A percentile compares a stretch with the other conserved stretches of the same genome.
Conservation (phyloP, 2,329 filamentous ascomycete genomes). For the Sclerotinia nivalis region DNA sequence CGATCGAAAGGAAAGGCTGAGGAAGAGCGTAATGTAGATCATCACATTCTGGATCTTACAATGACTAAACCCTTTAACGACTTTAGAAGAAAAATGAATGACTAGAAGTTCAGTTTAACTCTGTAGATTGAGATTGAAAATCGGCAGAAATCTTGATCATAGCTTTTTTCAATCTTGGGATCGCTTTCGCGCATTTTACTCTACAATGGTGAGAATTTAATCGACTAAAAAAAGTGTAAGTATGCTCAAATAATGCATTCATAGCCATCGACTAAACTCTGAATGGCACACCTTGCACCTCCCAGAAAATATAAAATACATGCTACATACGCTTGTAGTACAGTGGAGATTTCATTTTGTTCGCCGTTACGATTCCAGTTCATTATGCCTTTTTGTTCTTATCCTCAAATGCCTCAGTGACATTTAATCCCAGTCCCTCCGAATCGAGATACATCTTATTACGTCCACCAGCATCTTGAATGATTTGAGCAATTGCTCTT, state of each 20-base stretch:
- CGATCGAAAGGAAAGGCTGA: no score
- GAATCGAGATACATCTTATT: slow-evolving; percentile 95
- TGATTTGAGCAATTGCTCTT: slow-evolving; percentile 77
- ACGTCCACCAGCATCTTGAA: slow-evolving; percentile 82
- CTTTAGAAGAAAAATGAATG: not conserved
- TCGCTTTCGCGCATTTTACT: not conserved
- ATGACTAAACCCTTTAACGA: not conserved
- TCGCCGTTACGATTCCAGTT: slow-evolving; percentile 27
- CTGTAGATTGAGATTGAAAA: not conserved
- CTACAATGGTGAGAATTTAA: not conserved
- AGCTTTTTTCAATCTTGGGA: not conserved
- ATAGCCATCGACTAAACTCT: not conserved
- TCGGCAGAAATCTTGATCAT: not conserved
- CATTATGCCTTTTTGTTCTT: slow-evolving; percentile 50
- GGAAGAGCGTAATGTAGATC: not conserved
- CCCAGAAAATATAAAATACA: slow-evolving; percentile 37
- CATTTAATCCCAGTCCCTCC: slow-evolving; percentile 87
- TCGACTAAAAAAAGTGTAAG: not conserved
- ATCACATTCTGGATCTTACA: not conserved
- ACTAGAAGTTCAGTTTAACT: not conserved
- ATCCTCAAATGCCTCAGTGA: slow-evolving; percentile 56
- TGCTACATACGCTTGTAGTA: slow-evolving; percentile 42
- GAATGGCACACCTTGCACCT: slow-evolving; percentile 17
- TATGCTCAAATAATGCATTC: slow-evolving; percentile 12
- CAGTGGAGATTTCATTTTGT: slow-evolving; percentile 50